These are phyloP conservation scores for Spinacia oleracea DNA, from an alignment of 179 eudicot genomes.

Conservation along the genomic window DNA sequence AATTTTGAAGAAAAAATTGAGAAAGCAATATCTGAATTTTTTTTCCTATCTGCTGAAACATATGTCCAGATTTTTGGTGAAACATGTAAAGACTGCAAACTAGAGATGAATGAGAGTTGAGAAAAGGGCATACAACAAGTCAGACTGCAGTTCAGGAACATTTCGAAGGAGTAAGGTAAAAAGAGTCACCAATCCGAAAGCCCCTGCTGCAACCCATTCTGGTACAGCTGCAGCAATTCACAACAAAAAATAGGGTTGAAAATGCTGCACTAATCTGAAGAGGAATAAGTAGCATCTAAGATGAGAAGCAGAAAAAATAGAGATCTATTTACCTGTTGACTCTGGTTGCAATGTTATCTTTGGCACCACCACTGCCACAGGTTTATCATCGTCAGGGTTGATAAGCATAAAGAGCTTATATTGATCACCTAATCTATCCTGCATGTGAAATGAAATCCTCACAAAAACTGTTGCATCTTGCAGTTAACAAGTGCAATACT, in stretches of 20 bases:
- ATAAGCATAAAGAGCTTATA: constrained; percentile 79
- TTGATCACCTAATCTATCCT: constrained; percentile 86
- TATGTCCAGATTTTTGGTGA: not conserved
- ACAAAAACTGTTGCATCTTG: not conserved
- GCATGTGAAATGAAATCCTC: constrained; percentile 31
- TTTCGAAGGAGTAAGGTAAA: constrained; percentile 92
- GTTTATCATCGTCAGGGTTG: constrained; percentile 98
- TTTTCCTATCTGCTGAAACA: not conserved
- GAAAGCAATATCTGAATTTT: not conserved
- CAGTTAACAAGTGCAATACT: not conserved
- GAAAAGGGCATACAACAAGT: constrained; percentile 61
- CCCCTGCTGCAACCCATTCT: constrained; percentile 93
- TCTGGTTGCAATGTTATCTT: constrained; percentile 87
- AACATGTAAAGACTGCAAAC: constrained; percentile 2
- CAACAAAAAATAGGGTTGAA: constrained; percentile 13
- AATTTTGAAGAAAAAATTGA: not conserved
- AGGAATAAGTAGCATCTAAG: constrained; percentile 1
- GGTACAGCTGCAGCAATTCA: constrained; percentile 72
- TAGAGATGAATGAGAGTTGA: constrained; percentile 12
- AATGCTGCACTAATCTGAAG: not conserved
- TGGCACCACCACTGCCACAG: constrained; percentile 96
- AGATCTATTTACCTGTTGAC: constrained; percentile 58
- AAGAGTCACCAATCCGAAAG: constrained; percentile 92
- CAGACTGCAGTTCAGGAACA: constrained; percentile 87
- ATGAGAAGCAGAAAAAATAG: constrained; percentile 5